Conservation (phyloP, 129 eudicot species). For the Artemisia argyi region DNA sequence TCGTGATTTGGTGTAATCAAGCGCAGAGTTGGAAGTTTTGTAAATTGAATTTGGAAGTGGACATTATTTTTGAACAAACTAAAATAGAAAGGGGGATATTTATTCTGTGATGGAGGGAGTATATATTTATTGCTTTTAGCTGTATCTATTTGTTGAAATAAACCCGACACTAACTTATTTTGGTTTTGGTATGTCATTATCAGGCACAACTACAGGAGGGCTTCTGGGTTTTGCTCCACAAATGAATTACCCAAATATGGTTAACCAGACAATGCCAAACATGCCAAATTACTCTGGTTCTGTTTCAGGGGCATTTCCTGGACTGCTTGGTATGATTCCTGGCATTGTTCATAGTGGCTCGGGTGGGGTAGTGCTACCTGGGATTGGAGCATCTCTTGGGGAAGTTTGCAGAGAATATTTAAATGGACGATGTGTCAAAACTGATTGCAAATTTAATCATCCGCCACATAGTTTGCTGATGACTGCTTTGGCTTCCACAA, state of each 20-base stretch:
- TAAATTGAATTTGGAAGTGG: no score
- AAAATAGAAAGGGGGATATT: no score
- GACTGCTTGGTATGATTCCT: constrained; percentile 92
- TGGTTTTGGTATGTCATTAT: not conserved
- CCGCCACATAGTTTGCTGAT: constrained; percentile 86
- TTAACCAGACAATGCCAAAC: constrained; percentile 78
- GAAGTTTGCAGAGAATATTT: constrained; percentile 92
- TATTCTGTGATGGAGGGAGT: no score
- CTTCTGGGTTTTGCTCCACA: constrained; percentile 47
- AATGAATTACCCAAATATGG: constrained; percentile 13
- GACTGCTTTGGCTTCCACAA: constrained; percentile 92
- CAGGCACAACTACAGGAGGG: constrained; percentile 35
- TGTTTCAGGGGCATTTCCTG: constrained; percentile 96
- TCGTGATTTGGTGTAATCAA: no score
- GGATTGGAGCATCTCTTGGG: constrained; percentile 92
- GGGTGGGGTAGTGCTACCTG: constrained; percentile 96
- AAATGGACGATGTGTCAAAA: constrained; percentile 74
- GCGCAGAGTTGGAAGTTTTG: no score
- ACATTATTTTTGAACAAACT: no score
- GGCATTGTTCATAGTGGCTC: constrained; percentile 84
- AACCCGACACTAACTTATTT: constrained; percentile 8
- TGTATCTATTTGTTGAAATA: not conserved
- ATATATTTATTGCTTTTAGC: no score
- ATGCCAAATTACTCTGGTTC: constrained; percentile 99
- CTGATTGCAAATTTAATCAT: constrained; percentile 85